These are phyloP conservation scores for Suhomyces choctaworum DNA, from an alignment of 1,139 yeast species.

Conservation along the genomic window DNA sequence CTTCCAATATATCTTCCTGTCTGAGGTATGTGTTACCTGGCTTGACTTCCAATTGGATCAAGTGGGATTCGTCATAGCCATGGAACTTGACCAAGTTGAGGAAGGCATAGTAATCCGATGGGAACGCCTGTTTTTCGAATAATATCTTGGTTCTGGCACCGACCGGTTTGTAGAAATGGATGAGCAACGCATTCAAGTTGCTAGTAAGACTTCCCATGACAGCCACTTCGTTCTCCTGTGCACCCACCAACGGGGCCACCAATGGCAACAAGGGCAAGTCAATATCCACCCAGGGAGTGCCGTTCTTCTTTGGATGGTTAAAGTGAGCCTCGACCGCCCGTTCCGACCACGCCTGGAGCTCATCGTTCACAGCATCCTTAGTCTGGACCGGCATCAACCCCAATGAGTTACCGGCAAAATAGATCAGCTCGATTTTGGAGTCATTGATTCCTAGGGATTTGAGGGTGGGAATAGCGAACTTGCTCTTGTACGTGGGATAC, in stretches of 20 bases:
- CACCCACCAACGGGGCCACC: slow-evolving; percentile 77
- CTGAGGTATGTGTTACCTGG: slow-evolving; percentile 55
- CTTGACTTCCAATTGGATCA: slow-evolving; percentile 64
- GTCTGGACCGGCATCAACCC: slow-evolving; percentile 82
- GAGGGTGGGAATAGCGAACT: slow-evolving; percentile 62
- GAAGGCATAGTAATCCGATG: slow-evolving; percentile 88
- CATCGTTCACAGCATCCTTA: slow-evolving; percentile 56
- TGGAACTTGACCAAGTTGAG: slow-evolving; percentile 67
- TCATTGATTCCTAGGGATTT: slow-evolving; percentile 47
- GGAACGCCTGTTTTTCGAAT: slow-evolving; percentile 86
- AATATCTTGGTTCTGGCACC: slow-evolving; percentile 65
- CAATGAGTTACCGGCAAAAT: slow-evolving; percentile 87
- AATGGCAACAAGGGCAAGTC: slow-evolving; percentile 74
- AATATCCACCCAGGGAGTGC: slow-evolving; percentile 76
- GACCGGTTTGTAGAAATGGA: slow-evolving; percentile 72
- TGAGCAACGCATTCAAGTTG: slow-evolving; percentile 72
- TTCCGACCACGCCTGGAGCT: slow-evolving; percentile 76
- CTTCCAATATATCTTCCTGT: slow-evolving; percentile 60
- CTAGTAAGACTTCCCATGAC: slow-evolving; percentile 84
- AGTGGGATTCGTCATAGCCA: slow-evolving; percentile 57
- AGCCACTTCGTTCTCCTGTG: slow-evolving; percentile 70
- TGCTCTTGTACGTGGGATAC: slow-evolving; percentile 39
- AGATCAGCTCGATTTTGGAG: slow-evolving; percentile 30
- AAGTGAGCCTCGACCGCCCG: slow-evolving; percentile 87
- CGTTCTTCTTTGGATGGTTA: slow-evolving; percentile 52